Base-by-base conservation (phyloP, 805 yeast genomes). In the Hyphopichia homilentoma region DNA sequence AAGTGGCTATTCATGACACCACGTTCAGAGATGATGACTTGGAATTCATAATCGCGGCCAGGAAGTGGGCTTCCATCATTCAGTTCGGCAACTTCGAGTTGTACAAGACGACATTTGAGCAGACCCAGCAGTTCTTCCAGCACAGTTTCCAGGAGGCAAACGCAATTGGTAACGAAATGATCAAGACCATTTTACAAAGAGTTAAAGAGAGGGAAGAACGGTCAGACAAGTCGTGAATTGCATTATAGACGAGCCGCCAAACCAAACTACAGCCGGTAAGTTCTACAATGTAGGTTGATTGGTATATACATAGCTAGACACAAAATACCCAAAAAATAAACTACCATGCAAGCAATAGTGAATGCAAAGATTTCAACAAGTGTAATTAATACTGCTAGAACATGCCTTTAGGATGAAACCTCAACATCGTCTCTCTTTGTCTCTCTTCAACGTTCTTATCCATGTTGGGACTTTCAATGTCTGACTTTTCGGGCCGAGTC, bases 121-220 rank as follows among this genome's bases (percentile, higher is more conserved):
- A 71, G 28, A 84, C 94, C 0, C 96, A 87, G 52, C 52, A 66
- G n/a, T 93, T 84, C 57, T 93, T 93, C 60, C 62, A 73, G 39
- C 94, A 87, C 8, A 89, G 81, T 84, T 73, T 89, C 34, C 79
- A 87, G 2, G 96, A 89, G 48, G 97, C 97, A 7, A 84, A 81
- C 43, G 75, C 72, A 29, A 69, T 88, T 27, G 97, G 97, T 7
- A 93, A 90, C 59, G 95, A 86, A 45, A 90, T 90, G 98, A 84
- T 93, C 41, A 77, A 77, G 51, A 84, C 86, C 7, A 86, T 87
- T 21, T 60, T 81, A 38, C 66, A 54, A 33, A 49, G 70, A 38
- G 70, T 59, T 6, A 44, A 44, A 18, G 65, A 61, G 30, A 45
- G 59, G 27, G 69, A 58, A 27, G 7, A 16, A 17, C n/a, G 29